Evolutionary conservation across 2,329 filamentous ascomycete species (phyloP).

Genomic region (Fusarium veterinarium): DNA sequence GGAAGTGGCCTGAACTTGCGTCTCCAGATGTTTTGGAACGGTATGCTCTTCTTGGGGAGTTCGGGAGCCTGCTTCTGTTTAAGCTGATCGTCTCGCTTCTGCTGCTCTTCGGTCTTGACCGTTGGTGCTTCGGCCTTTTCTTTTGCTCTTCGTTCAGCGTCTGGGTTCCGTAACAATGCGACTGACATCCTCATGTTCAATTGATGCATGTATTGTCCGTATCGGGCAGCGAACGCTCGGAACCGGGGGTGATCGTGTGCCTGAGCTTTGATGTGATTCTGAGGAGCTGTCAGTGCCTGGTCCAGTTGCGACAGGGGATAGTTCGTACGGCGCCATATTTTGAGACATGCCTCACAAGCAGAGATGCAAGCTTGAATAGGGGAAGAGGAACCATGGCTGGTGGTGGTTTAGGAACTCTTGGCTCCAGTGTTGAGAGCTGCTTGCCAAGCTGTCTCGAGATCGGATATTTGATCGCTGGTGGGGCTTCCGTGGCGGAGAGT

Average conservation of each 20-base stretch:
- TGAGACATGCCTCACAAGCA: constrained; percentile 73
- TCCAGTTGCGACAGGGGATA: neutral
- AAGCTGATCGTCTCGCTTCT: constrained; percentile 63
- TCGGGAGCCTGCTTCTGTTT: constrained; percentile 53
- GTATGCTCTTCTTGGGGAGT: constrained; percentile 41
- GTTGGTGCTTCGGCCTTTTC: constrained; percentile 73
- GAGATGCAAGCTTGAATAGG: constrained; percentile 73
- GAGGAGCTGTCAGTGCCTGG: constrained; percentile 24
- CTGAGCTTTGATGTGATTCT: constrained; percentile 75
- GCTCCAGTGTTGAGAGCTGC: constrained; percentile 27
- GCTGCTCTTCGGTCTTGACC: constrained; percentile 72
- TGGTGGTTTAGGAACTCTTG: constrained; percentile 34
- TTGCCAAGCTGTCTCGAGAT: constrained; percentile 6
- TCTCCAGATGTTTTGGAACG: constrained; percentile 67
- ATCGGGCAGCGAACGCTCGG: constrained; percentile 68
- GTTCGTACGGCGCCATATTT: constrained; percentile 75
- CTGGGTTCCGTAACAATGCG: constrained; percentile 66
- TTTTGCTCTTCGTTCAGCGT: constrained; percentile 68
- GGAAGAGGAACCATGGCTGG: constrained; percentile 71
- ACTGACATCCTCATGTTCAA: constrained; percentile 74
- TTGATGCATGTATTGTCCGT: constrained; percentile 74
- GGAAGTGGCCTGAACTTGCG: constrained; percentile 72
- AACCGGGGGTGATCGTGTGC: constrained; percentile 73
- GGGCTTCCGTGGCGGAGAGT: constrained; percentile 12
- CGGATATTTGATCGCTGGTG: constrained; percentile 29